Conservation (phyloP, 805 yeast genomes). For the Yamadazyma endophytica region DNA sequence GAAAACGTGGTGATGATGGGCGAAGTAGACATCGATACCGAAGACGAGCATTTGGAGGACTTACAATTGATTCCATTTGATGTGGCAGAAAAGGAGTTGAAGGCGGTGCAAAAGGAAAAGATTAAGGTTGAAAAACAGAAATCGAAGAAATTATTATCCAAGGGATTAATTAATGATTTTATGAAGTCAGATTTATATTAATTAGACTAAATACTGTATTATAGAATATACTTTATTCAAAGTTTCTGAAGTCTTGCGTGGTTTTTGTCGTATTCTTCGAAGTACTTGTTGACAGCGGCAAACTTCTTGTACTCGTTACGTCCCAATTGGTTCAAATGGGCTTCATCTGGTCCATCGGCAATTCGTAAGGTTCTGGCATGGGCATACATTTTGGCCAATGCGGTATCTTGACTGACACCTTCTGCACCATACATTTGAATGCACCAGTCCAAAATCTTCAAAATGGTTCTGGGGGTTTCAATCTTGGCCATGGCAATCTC, state of each 20-base stretch:
- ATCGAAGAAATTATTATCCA: constrained; percentile 45
- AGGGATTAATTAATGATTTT: constrained; percentile 57
- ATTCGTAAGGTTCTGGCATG: constrained; percentile 52
- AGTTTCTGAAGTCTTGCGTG: constrained; percentile 21
- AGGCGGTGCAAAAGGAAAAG: constrained; percentile 23
- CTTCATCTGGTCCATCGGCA: constrained; percentile 72
- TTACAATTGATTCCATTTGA: constrained; percentile 58
- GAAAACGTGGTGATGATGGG: constrained; percentile 94
- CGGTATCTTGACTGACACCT: constrained; percentile 60
- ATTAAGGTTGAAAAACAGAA: constrained; percentile 41
- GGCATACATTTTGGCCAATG: constrained; percentile 51
- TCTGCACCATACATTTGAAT: constrained; percentile 64
- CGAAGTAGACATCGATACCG: constrained; percentile 84
- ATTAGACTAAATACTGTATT: constrained; percentile 3
- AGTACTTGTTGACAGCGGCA: constrained; percentile 30
- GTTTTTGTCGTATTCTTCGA: constrained; percentile 18
- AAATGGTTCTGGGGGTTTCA: constrained; percentile 51
- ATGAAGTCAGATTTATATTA: constrained; percentile 52
- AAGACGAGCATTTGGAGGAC: constrained; percentile 61
- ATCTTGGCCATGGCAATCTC: constrained; percentile 64
- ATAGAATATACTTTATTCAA: constrained; percentile 10
- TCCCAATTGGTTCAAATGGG: constrained; percentile 56
- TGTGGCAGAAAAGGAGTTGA: constrained; percentile 50
- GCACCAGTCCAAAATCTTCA: constrained; percentile 54
- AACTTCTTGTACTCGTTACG: constrained; percentile 41